Base-by-base conservation (phyloP, 148 eudicot species). In the Arctostaphylos glauca region DNA sequence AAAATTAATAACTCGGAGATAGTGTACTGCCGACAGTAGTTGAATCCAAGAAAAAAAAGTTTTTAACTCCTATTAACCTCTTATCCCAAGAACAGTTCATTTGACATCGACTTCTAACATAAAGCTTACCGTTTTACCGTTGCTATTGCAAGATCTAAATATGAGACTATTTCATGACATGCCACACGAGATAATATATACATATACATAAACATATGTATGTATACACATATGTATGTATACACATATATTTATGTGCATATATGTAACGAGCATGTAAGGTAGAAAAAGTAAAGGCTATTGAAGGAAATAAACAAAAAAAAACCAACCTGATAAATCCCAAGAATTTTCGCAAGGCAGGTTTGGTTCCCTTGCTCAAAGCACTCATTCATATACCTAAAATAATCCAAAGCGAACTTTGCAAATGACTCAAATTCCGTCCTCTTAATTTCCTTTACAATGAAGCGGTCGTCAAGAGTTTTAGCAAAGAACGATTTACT, bases 331-430 rank as follows among this genome's bases (percentile, higher is more conserved):
- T 96, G 95, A 89, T 96, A 93, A 78, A 96, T 91, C 55, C 99
- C 99, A 15, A 96, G 90, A 83, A 96, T 89, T 85, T 96, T 96
- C 0, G 98, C 99, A 49, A 96, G 99, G 88, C 99, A 96, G 54
- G 98, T 96, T 86, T 94, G 98, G 80, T 93, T 94, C 72, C 95
- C 92, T 52, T 73, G 74, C 68, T 91, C 88, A 86, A 87, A 88
- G 75, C 98, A 96, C 82, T 89, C 88, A 56, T 83, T 88, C 97
- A 92, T 92, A 81, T 96, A 93, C 10, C 49, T 59, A 76, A 96
- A 96, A 86, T 94, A 96, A 19, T 82, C 87, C 0, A 88, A 74
- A 25, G 97, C 95, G 84, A 96, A 93, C 89, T 89, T 88, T 87
- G 88, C 75, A 75, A 96, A 94, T 0, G 99, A 93, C 5, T 92